A percentile compares a stretch with the other conserved stretches of the same genome.
These are phyloP conservation scores for Zizania latifolia DNA, from an alignment of 176 grass and related monocot genomes.

Conservation along the genomic window DNA sequence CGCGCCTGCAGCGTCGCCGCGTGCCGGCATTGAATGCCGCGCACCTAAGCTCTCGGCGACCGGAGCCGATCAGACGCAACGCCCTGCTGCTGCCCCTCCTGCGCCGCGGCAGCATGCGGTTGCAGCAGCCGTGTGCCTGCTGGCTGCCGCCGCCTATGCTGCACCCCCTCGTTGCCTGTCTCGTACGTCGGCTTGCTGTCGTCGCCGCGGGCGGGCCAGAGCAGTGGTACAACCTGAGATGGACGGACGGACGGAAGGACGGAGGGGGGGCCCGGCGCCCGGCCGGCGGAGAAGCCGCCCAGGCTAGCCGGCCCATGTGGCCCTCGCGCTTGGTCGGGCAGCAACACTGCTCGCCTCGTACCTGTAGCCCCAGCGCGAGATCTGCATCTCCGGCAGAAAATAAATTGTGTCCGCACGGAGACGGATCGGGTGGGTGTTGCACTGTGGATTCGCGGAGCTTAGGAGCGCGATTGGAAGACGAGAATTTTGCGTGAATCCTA, in stretches of 20 bases:
- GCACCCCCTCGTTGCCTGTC: constrained; percentile 33
- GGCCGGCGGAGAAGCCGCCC: background rate
- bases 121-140: no score
- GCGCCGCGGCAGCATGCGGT: background rate
- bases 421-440: background rate
- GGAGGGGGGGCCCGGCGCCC: background rate
- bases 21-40: constrained; percentile 17
- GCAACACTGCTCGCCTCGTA: constrained; percentile 3
- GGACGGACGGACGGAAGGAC: no score
- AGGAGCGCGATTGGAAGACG: no score
- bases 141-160: background rate
- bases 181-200: background rate
- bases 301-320: constrained; percentile 38
- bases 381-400: background rate
- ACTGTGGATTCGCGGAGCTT: no score
- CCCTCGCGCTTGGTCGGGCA: constrained; percentile 16
- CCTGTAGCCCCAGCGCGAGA: background rate
- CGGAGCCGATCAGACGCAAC: background rate
- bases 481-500: background rate
- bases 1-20: no score
- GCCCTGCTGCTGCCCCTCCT: no score
- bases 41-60: constrained; percentile 1
- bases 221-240: no score
- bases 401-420: background rate
- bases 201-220: background rate